Percentiles rank a stretch among this genome's conserved stretches.
Evolutionary conservation across 2,329 filamentous ascomycete species (phyloP).

Genomic region (Trichoderma brevicompactum): DNA sequence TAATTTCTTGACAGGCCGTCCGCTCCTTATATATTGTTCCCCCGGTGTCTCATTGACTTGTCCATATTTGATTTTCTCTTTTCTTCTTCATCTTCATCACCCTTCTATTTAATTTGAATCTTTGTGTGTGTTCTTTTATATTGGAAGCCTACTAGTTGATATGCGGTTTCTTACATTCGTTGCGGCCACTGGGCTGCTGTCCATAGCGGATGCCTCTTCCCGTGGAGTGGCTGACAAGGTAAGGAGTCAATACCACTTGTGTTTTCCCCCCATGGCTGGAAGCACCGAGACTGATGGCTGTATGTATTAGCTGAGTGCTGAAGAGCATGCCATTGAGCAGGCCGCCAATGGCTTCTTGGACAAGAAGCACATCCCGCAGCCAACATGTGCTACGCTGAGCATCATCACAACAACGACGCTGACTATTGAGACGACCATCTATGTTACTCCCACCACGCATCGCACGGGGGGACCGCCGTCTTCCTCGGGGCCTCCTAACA

Average conservation of each 20-base stretch:
- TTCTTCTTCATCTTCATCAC: conserved; percentile 1
- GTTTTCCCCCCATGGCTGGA: too few species aligned
- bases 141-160: conserved; percentile 4
- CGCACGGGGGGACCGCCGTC: neutral
- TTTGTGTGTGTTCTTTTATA: neutral
- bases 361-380: neutral
- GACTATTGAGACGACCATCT: conserved; percentile 42
- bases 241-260: neutral
- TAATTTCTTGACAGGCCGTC: conserved; percentile 27
- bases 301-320: neutral
- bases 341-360: conserved; percentile 2
- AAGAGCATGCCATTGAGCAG: neutral
- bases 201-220: conserved; percentile 37
- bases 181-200: conserved; percentile 37
- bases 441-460: conserved; percentile 37
- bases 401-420: conserved; percentile 33
- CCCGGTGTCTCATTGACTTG: conserved; percentile 9
- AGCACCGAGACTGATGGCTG: neutral
- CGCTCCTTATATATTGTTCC: conserved; percentile 20
- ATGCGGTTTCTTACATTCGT: conserved; percentile 37
- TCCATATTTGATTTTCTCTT: conserved; percentile 17
- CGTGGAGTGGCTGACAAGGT: conserved; percentile 31
- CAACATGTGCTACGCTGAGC: neutral
- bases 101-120: conserved; percentile 13
- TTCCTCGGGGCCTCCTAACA: neutral